A percentile compares a stretch with the other conserved stretches of the same genome.
phyloP scores from a whole-genome alignment of 306 rosid species.

The Casuarina equisetifolia region DNA sequence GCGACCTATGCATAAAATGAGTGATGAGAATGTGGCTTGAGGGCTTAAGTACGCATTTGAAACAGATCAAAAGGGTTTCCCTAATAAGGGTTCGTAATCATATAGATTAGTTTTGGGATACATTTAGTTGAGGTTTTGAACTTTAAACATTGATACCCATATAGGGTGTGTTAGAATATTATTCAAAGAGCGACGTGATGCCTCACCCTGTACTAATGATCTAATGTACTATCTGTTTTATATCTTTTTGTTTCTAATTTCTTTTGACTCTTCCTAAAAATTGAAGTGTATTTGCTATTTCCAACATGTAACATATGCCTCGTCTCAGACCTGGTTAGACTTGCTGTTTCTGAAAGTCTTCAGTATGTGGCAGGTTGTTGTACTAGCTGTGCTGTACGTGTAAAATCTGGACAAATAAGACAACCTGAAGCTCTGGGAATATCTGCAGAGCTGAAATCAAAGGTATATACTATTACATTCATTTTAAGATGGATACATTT shows the following conservation, averaged over 20 bases:
- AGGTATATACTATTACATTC: constrained; percentile 42
- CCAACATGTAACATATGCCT: not conserved
- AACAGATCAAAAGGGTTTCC: not conserved
- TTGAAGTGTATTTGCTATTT: not conserved
- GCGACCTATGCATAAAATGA: not conserved
- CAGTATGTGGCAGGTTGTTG: constrained; percentile 76
- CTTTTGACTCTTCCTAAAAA: not conserved
- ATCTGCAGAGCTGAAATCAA: constrained; percentile 81
- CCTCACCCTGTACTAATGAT: not conserved
- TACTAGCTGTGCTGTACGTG: constrained; percentile 96
- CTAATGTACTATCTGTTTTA: not conserved
- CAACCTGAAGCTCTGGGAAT: constrained; percentile 98
- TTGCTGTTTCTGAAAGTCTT: constrained; percentile 13
- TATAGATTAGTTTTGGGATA: not conserved
- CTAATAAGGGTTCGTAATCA: not conserved
- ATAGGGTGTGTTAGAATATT: not conserved
- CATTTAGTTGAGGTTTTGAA: not conserved
- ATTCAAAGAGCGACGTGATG: not conserved
- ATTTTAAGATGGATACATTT: not conserved
- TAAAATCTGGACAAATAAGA: constrained; percentile 80
- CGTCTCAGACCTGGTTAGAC: not conserved
- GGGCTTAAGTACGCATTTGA: not conserved
- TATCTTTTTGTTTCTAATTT: not conserved
- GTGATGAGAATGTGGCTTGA: not conserved
- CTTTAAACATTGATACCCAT: not conserved